Evolutionary conservation across 352 stramenopile genomes (phyloP).

Genomic region (Nothophytophthora sp.): DNA sequence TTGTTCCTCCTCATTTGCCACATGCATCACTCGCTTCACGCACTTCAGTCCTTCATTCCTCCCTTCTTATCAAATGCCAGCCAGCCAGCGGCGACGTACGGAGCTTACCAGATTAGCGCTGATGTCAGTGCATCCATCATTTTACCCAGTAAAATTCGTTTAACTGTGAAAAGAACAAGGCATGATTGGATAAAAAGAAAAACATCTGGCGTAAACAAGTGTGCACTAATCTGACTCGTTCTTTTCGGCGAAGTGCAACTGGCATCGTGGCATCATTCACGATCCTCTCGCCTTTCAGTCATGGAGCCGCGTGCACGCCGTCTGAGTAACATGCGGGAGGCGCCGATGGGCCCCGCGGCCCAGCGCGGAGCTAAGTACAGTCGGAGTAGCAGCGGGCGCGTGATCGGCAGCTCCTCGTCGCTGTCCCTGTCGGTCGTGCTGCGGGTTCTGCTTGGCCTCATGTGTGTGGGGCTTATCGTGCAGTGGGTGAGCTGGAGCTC

Average conservation of each 20-base stretch:
- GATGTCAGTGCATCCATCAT: no score
- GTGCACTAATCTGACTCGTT: no score
- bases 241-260: no score
- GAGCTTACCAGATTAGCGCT: no score
- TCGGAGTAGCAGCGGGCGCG: conserved; percentile 8
- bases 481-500: conserved; percentile 53
- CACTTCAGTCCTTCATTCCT: conserved; percentile 7
- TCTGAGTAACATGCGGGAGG: conserved; percentile 29
- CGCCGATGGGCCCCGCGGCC: conserved; percentile 12
- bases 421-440: conserved; percentile 37
- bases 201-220: no score
- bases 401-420: background rate
- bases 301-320: conserved; percentile 55
- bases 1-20: conserved; percentile 45
- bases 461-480: conserved; percentile 41
- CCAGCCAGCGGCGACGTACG: no score
- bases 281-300: no score
- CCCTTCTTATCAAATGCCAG: background rate
- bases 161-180: no score
- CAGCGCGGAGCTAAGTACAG: conserved; percentile 11
- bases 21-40: conserved; percentile 6
- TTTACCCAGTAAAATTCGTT: no score
- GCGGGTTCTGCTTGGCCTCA: conserved; percentile 39
- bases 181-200: no score
- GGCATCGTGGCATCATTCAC: no score